phyloP scores from a whole-genome alignment of 768 basidiomycete genomes.

The Clavulina sp. region DNA sequence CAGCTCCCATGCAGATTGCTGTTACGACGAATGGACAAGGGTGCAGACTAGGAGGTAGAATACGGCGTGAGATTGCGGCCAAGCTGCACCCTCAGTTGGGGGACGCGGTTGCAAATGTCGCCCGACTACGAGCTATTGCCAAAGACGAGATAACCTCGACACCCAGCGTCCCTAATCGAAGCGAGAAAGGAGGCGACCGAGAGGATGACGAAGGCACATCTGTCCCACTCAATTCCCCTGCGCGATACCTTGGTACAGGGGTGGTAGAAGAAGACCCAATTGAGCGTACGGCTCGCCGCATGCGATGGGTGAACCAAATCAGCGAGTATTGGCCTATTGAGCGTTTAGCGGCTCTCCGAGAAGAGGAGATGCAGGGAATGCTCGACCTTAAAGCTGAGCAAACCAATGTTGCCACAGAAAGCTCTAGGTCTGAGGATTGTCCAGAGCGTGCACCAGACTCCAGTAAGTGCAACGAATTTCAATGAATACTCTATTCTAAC shows the following conservation, averaged over 20 bases:
- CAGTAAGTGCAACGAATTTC: not conserved
- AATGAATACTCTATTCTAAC: not conserved
- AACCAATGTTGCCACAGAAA: not conserved
- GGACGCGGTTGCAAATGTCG: conserved; percentile 54
- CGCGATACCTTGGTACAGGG: not conserved
- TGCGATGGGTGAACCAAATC: conserved; percentile 89
- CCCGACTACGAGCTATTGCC: conserved; percentile 43
- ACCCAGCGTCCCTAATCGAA: conserved; percentile 15
- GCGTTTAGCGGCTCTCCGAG: conserved; percentile 49
- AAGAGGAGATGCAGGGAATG: conserved; percentile 47
- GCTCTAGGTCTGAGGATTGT: not conserved
- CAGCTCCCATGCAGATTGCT: conserved; percentile 38
- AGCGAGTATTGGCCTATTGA: conserved; percentile 92
- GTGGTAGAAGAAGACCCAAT: conserved; percentile 9
- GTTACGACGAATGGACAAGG: conserved; percentile 87
- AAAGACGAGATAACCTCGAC: conserved; percentile 18
- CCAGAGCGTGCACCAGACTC: not conserved
- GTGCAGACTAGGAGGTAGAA: conserved; percentile 62
- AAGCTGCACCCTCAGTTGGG: conserved; percentile 57
- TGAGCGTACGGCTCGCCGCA: conserved; percentile 35
- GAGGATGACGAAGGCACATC: conserved; percentile 12
- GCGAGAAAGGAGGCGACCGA: conserved; percentile 22
- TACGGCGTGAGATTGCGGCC: conserved; percentile 69
- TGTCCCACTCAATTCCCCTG: conserved; percentile 19
- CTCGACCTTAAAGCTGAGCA: conserved; percentile 16